Base-by-base conservation (phyloP, 2,329 filamentous ascomycete species). In the Calonectria henricotiae region DNA sequence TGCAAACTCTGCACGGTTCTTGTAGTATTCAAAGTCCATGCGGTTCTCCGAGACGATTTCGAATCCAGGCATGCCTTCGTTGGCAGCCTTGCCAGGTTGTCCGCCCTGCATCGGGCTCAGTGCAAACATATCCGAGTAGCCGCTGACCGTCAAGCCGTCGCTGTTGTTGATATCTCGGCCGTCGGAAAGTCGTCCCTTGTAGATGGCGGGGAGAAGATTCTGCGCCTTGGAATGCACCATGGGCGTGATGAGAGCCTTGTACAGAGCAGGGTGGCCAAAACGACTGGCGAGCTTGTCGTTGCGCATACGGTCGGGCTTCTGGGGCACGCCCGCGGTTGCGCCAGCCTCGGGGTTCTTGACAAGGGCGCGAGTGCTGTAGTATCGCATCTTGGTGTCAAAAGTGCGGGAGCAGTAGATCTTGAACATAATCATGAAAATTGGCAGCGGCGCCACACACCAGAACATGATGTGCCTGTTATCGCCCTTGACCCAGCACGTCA, bases 181-280 rank as follows among this genome's bases (percentile, higher is more conserved):
- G 67, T 94, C 92, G 2, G 87, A 88, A 27, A 97, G 84, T 5
- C 96, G 92, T 12, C 95, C 96, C 27, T 91, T 91, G 80, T 98
- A 98, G 61, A 99, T 88, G 49, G 93, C 90, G n/a, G 92, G 92
- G 11, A 99, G 88, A 46, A 96, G 88, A 69, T 96, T 95, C 77
- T 96, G 94, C 2, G 94, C 94, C 82, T 93, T 97, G 65, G 94
- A 93, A 77, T 97, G 93, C 4, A 98, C 96, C 95, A 98, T 98
- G 3, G 96, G 96, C 0, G 95, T 97, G 76, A 96, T 95, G 23
- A 98, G 87, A 4, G 93, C 92, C 81, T 93, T 93, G 85, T 96
- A 98, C 17, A 98, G 87, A 5, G 94, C 95, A 1, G 96, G 96
- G 80, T 99, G 94, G 2, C 95, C 95, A 79, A 98, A 99, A 30